Conservation (phyloP, 1,284 basidiomycete species). For the Leccinum olivaceoglutinosum region DNA sequence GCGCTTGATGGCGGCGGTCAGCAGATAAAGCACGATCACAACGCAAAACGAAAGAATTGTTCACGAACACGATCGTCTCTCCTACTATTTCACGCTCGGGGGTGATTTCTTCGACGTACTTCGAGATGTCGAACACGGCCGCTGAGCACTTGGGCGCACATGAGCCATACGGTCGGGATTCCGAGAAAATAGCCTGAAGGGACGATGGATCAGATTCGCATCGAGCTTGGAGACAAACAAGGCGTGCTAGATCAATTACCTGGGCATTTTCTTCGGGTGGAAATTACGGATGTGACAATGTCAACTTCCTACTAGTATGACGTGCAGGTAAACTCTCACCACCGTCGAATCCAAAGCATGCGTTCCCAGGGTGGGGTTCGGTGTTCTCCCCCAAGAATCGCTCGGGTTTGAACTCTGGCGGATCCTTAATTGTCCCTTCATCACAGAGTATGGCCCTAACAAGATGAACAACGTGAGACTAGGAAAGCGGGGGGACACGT, state of each 20-base stretch:
- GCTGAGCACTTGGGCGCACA: constrained; percentile 10
- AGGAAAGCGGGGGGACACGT: not conserved
- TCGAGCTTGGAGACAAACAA: not conserved
- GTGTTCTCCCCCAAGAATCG: constrained; percentile 24
- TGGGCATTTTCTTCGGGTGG: constrained; percentile 9
- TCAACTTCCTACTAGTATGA: not conserved
- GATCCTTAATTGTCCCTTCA: constrained; percentile 8
- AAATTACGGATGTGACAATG: not conserved
- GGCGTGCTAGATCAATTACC: constrained; percentile 3
- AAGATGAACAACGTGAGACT: not conserved
- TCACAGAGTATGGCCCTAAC: constrained; percentile 15
- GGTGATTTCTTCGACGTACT: constrained; percentile 16
- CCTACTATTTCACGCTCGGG: constrained; percentile 15
- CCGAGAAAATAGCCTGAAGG: constrained; percentile 17
- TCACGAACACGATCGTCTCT: constrained; percentile 15
- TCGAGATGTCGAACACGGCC: constrained; percentile 18
- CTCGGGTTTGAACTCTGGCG: constrained; percentile 18
- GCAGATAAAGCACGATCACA: not conserved
- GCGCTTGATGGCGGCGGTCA: constrained; percentile 37
- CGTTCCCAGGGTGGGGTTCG: constrained; percentile 44
- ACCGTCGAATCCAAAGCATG: constrained; percentile 50
- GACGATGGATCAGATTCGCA: not conserved
- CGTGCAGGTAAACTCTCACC: constrained; percentile 30
- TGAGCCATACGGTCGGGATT: constrained; percentile 15
- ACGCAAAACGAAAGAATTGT: not conserved